phyloP scores from a whole-genome alignment of 805 yeast species.

The Myxozyma monticola region DNA sequence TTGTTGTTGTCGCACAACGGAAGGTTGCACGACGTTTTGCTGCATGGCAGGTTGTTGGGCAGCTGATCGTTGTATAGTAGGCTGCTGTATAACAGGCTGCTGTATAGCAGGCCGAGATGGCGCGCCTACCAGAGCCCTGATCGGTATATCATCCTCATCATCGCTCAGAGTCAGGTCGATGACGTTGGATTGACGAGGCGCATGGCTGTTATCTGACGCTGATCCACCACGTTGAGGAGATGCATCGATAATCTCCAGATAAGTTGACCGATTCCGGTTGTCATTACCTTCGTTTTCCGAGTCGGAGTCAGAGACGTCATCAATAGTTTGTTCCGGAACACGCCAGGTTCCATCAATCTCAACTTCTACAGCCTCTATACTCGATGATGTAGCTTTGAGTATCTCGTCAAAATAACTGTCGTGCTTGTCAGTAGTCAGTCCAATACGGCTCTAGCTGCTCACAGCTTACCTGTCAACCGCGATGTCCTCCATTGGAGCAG shows the following conservation, averaged over 20 bases:
- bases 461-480: constrained; percentile 71
- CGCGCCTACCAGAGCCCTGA: too few species aligned
- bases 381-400: constrained; percentile 51
- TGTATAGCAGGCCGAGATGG: too few species aligned
- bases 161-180: constrained; percentile 31
- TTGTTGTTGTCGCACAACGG: too few species aligned
- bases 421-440: neutral
- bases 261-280: neutral
- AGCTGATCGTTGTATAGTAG: too few species aligned
- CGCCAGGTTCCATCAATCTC: constrained; percentile 75
- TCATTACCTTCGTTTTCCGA: constrained; percentile 5
- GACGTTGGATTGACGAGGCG: constrained; percentile 11
- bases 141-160: constrained; percentile 31
- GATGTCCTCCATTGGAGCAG: constrained; percentile 55
- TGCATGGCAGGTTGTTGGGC: too few species aligned
- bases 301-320: constrained; percentile 11
- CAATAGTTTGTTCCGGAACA: constrained; percentile 34
- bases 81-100: too few species aligned
- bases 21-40: too few species aligned
- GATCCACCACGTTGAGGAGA: constrained; percentile 3
- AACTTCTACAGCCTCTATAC: constrained; percentile 65
- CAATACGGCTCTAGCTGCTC: neutral
- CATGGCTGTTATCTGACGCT: neutral
- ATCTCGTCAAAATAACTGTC: constrained; percentile 48
- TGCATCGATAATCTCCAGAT: constrained; percentile 6